Conservation (phyloP, 176 grass and related monocot genomes). For the Pharus latifolius region DNA sequence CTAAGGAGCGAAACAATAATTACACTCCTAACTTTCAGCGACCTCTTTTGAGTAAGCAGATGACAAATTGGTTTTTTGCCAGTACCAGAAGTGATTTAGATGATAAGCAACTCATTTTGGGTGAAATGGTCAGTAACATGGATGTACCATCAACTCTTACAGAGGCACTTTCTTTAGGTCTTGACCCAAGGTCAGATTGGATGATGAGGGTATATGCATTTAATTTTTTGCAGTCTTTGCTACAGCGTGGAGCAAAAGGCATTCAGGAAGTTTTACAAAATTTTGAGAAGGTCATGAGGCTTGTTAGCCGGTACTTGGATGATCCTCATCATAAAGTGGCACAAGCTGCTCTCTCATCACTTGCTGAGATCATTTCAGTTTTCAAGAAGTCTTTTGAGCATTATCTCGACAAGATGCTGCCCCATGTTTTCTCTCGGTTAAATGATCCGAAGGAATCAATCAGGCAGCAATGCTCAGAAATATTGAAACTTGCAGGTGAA, state of each 20-base stretch:
- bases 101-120: conserved; percentile 47
- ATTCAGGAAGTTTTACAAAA: conserved; percentile 69
- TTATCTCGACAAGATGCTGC: conserved; percentile 78
- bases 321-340: conserved; percentile 97
- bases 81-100: conserved; percentile 60
- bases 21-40: conserved; percentile 76
- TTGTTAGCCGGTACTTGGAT: conserved; percentile 79
- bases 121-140: conserved; percentile 54
- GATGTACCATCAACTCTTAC: conserved; percentile 66
- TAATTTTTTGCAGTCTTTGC: conserved; percentile 54
- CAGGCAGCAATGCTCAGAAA: conserved; percentile 52
- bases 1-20: conserved; percentile 28
- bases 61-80: conserved; percentile 61
- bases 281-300: conserved; percentile 95
- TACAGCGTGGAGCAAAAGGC: conserved; percentile 61
- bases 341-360: conserved; percentile 67
- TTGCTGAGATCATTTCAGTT: conserved; percentile 65
- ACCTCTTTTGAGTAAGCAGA: conserved; percentile 78
- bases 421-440: conserved; percentile 76
- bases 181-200: conserved; percentile 86
- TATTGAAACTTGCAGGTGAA: conserved; percentile 65
- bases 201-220: conserved; percentile 83
- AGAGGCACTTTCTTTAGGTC: conserved; percentile 63
- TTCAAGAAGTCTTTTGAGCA: conserved; percentile 83
- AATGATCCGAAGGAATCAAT: conserved; percentile 84